A percentile compares a stretch with the other conserved stretches of the same genome.
Conservation (phyloP, 2,329 filamentous ascomycete genomes). For the Pyrenophora seminiperda region DNA sequence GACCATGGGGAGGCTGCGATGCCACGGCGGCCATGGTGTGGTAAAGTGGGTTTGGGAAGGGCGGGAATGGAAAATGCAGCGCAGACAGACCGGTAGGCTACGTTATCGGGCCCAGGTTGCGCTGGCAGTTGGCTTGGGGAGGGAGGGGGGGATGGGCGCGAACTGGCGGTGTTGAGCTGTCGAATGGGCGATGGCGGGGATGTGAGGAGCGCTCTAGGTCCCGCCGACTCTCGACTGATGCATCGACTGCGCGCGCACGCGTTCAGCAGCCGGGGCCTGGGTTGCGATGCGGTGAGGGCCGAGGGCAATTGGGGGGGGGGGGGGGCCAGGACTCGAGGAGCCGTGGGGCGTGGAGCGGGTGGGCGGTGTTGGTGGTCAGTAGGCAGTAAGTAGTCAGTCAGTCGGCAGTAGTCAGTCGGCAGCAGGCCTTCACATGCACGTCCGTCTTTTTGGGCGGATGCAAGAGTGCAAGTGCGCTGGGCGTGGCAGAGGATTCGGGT, state of each 20-base stretch:
- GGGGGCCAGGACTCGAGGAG: not conserved
- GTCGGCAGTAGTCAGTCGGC: no score
- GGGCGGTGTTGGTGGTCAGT: no score
- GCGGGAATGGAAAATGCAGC: slow-evolving; percentile 5
- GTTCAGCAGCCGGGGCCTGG: not conserved
- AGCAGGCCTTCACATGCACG: no score
- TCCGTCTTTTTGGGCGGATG: no score
- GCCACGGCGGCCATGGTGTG: slow-evolving; percentile 47
- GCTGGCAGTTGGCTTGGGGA: slow-evolving; percentile 13
- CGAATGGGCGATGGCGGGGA: slow-evolving; percentile 28
- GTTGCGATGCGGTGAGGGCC: slow-evolving; percentile 11
- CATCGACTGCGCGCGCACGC: slow-evolving; percentile 14
- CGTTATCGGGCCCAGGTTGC: slow-evolving; percentile 10
- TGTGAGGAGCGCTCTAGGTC: slow-evolving; percentile 13
- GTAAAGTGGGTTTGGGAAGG: not conserved
- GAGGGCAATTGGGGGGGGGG: not conserved
- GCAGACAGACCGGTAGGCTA: slow-evolving; percentile 7
- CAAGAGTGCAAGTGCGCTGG: no score
- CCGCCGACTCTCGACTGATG: slow-evolving; percentile 13
- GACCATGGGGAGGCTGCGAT: slow-evolving; percentile 40
- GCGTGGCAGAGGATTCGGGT: not conserved
- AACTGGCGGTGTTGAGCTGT: slow-evolving; percentile 22
- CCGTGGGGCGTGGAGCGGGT: not conserved
- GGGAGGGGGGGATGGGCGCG: slow-evolving; percentile 12
- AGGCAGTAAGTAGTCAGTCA: no score